A percentile compares a stretch with the other conserved stretches of the same genome.
Conservation (phyloP, 1,284 basidiomycete species). For the Stereum hirsutum region DNA sequence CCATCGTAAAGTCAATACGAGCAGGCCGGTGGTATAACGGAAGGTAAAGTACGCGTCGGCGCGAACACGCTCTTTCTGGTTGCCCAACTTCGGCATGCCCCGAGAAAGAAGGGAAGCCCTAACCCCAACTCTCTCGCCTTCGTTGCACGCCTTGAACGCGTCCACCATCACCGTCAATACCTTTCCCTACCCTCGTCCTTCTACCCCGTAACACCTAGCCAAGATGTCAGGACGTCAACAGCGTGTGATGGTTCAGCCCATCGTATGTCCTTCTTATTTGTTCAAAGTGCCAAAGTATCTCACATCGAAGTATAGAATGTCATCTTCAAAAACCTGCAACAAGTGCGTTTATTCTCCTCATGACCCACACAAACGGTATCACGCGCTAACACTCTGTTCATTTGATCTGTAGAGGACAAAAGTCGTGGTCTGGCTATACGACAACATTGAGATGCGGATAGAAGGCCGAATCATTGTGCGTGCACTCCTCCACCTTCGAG, state of each 20-base stretch:
- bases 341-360: constrained; percentile 29
- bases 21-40: not conserved
- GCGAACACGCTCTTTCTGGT: not conserved
- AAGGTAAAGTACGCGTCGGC: constrained; percentile 15
- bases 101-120: constrained; percentile 2
- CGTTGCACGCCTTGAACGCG: not conserved
- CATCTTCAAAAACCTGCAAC: constrained; percentile 98
- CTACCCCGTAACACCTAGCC: constrained; percentile 16
- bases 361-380: not conserved
- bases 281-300: constrained; percentile 6
- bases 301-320: constrained; percentile 66
- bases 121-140: not conserved
- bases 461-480: constrained; percentile 95
- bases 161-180: too few relatives aligned
- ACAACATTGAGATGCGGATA: constrained; percentile 94
- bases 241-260: constrained; percentile 96
- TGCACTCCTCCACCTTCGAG: constrained; percentile 15
- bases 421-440: constrained; percentile 94
- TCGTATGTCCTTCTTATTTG: constrained; percentile 48
- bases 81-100: constrained; percentile 1
- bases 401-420: constrained; percentile 56
- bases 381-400: constrained; percentile 9
- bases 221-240: constrained; percentile 88
- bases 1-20: constrained; percentile 16
- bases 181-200: constrained; percentile 7